Evolutionary conservation across 495 filamentous ascomycete species (phyloP), one percentile per base, ranked within the genome.

Genomic region (Aspergillus funiculosus): DNA sequence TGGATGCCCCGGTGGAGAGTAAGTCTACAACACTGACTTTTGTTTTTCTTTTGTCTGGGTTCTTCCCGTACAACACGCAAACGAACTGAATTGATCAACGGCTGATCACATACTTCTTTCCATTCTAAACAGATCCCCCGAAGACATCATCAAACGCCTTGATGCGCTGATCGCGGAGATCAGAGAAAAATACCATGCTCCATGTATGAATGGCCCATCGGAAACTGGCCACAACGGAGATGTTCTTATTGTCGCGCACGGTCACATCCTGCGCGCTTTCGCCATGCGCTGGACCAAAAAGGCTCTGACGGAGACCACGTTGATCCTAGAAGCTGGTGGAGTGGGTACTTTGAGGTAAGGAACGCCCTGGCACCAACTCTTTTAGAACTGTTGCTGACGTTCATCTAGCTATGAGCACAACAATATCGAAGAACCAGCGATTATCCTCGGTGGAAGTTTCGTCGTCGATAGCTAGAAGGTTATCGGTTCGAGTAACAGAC

Each of bases 191-290:
- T 79, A 66, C 77, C 76, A 80, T 50, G 43, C 57, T 0, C 50
- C 53, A 15, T 57, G 65, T 44, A 56, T 77, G 8, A 55, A 64
- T n/a, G 39, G 58, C 5, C 8, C 28, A 5, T 47, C 66, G 63
- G 13, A 75, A 0, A 14, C 18, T 9, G 27, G 72, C 22, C 57
- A 64, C 40, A 70, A 72, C n/a, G 60, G 70, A 0, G 84, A 88
- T 58, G 75, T 87, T 1, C 59, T 88, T 1, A 45, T 88, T 15
- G 82, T 88, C 18, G 80, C 86, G 4, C 90, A 96, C 55, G 90
- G 90, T 0, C 90, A 94, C 62, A 88, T 94, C 21, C 71, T 95
- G 22, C 75, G 90, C 19, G 88, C 88, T 0, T 94, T 96, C 64
- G 86, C 88, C 4, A 90, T 94, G 80, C 73, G 90, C 14, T 96